Conservation (phyloP, 805 yeast species). For the Saturnispora saitoi region DNA sequence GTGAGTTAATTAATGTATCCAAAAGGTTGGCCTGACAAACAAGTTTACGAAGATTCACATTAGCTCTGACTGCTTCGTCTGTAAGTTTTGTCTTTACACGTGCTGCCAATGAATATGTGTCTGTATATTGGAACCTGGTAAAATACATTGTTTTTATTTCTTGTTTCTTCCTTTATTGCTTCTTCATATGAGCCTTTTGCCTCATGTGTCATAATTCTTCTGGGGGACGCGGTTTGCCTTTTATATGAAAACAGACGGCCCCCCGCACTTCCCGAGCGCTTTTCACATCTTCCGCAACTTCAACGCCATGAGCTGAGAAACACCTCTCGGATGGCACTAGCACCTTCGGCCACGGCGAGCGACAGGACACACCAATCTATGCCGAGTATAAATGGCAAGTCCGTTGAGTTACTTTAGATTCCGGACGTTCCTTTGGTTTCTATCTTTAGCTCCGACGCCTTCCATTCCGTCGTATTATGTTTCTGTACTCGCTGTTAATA, state of each 20-base stretch:
- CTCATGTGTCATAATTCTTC: no score
- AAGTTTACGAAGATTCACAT: slow-evolving; percentile 46
- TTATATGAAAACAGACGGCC: background rate
- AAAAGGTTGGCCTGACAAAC: slow-evolving; percentile 67
- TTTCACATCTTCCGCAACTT: background rate
- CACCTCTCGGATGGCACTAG: background rate
- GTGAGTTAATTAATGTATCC: slow-evolving; percentile 52
- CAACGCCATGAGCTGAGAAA: background rate
- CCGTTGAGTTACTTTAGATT: background rate
- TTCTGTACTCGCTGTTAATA: no score
- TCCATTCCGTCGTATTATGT: background rate
- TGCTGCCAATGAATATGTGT: slow-evolving; percentile 54
- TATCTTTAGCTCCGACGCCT: background rate
- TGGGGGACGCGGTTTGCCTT: background rate
- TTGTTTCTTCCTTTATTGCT: background rate
- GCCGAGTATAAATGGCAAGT: background rate
- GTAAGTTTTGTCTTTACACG: slow-evolving; percentile 57
- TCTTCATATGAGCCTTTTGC: background rate
- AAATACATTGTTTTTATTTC: background rate
- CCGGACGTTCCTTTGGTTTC: background rate
- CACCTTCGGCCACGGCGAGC: background rate
- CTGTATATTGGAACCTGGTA: slow-evolving; percentile 24
- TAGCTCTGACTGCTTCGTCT: slow-evolving; percentile 49
- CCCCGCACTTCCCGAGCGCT: slow-evolving; percentile 1
- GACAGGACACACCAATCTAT: background rate